phyloP scores from a whole-genome alignment of 352 stramenopile genomes.

The Phytophthora nicotianae region DNA sequence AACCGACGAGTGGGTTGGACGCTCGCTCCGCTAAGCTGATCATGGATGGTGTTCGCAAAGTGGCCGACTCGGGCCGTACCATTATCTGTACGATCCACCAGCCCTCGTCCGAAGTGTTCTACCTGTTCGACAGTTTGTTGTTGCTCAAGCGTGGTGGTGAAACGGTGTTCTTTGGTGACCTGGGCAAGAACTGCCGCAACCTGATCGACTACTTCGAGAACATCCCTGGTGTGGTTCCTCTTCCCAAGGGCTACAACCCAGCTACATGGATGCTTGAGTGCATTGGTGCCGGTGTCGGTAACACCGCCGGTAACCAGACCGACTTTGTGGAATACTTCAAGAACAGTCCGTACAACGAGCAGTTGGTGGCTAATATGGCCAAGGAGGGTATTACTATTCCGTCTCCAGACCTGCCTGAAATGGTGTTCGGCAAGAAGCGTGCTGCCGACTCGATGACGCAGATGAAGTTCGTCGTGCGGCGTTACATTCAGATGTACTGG shows the following conservation, averaged over 20 bases:
- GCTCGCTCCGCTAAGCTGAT: constrained; percentile 2
- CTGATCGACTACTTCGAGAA: constrained; percentile 45
- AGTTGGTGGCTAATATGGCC: constrained; percentile 18
- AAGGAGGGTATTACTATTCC: constrained; percentile 34
- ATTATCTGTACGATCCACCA: constrained; percentile 90
- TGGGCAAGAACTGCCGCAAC: constrained; percentile 32
- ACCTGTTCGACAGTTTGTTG: constrained; percentile 77
- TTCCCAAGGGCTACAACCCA: constrained; percentile 50
- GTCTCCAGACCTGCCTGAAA: constrained; percentile 14
- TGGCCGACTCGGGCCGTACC: constrained; percentile 62
- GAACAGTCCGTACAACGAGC: constrained; percentile 11
- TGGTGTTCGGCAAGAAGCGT: constrained; percentile 37
- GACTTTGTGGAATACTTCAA: constrained; percentile 33
- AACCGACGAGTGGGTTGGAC: constrained; percentile 7
- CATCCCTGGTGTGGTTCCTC: constrained; percentile 16
- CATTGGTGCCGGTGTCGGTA: constrained; percentile 50
- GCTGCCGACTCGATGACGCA: constrained; percentile 28
- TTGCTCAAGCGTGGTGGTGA: constrained; percentile 58
- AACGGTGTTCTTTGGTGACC: constrained; percentile 43
- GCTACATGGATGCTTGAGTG: constrained; percentile 39
- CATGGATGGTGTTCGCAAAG: constrained; percentile 30
- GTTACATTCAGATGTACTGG: constrained; percentile 46
- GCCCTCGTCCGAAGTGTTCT: constrained; percentile 8
- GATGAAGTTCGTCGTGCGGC: constrained; percentile 31
- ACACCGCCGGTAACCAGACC: constrained; percentile 5